phyloP scores from a whole-genome alignment of 2,329 filamentous ascomycete species.

The Botrytis tulipae region DNA sequence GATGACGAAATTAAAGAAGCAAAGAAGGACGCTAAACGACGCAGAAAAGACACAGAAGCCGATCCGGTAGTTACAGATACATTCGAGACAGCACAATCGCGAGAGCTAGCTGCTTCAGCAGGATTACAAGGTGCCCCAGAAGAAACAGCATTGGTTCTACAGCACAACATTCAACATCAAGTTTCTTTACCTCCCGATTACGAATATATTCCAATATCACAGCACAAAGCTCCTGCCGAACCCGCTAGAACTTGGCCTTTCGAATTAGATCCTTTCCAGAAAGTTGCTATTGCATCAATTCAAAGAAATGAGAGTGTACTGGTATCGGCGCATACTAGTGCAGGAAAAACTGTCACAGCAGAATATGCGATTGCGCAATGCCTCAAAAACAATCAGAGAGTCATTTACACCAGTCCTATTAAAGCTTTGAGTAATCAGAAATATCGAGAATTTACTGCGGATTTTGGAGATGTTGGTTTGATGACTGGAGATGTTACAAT shows the following conservation, averaged over 20 bases:
- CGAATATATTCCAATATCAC: slow-evolving; percentile 89
- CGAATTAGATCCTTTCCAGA: slow-evolving; percentile 95
- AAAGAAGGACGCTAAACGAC: slow-evolving; percentile 59
- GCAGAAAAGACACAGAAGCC: slow-evolving; percentile 62
- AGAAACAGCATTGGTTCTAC: slow-evolving; percentile 68
- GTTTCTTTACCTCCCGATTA: slow-evolving; percentile 93
- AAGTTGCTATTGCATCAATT: slow-evolving; percentile 90
- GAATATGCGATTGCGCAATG: slow-evolving; percentile 98
- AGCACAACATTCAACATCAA: slow-evolving; percentile 98
- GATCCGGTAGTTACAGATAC: slow-evolving; percentile 85
- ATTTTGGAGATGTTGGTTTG: slow-evolving; percentile 94
- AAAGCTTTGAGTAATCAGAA: slow-evolving; percentile 99
- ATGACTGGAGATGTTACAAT: slow-evolving; percentile 99
- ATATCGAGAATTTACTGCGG: slow-evolving; percentile 90
- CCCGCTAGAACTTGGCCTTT: slow-evolving; percentile 86
- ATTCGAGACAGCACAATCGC: slow-evolving; percentile 91
- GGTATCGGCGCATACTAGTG: slow-evolving; percentile 95
- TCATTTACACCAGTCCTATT: slow-evolving; percentile 99
- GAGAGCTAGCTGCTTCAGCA: slow-evolving; percentile 71
- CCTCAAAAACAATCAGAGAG: slow-evolving; percentile 93
- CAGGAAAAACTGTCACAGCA: slow-evolving; percentile 96
- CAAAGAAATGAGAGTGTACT: slow-evolving; percentile 94
- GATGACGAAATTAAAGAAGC: slow-evolving; percentile 44
- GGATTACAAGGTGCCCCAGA: slow-evolving; percentile 36
- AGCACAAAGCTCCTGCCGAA: slow-evolving; percentile 85